Conservation (phyloP, 169 alveolate species). For the Plasmodium vivax region DNA sequence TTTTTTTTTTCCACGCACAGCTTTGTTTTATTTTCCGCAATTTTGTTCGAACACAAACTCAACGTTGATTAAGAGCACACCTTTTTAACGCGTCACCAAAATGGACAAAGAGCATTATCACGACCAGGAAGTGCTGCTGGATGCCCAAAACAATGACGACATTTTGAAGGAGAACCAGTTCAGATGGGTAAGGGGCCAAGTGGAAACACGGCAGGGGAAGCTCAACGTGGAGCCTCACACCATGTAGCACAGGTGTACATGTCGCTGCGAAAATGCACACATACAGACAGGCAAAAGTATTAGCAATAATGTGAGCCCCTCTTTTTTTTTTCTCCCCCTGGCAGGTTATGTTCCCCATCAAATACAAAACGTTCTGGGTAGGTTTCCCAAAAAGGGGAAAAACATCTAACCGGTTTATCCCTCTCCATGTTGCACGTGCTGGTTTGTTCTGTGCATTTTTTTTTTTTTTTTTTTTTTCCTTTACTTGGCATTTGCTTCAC, state of each 20-base stretch:
- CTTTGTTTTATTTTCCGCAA: slow-evolving; percentile 1
- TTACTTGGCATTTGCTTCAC: not conserved
- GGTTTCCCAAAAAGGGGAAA: not conserved
- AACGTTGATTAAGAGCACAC: not conserved
- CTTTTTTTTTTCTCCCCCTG: not conserved
- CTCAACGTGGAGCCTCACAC: not conserved
- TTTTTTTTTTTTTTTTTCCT: not conserved
- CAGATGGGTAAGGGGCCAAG: slow-evolving; percentile 83
- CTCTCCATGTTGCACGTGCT: not conserved
- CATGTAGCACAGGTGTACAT: not conserved
- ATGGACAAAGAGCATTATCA: slow-evolving; percentile 40
- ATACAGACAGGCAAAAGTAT: not conserved
- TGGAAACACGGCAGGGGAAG: not conserved
- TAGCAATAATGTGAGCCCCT: not conserved
- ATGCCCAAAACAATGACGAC: slow-evolving; percentile 84
- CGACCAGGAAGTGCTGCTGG: slow-evolving; percentile 69
- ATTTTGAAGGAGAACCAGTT: slow-evolving; percentile 87
- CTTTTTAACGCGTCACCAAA: slow-evolving; percentile 15
- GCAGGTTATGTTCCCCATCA: slow-evolving; percentile 88
- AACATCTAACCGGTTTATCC: not conserved
- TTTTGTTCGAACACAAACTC: not conserved
- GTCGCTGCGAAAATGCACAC: not conserved
- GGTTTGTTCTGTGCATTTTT: not conserved
- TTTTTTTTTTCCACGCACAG: not conserved
- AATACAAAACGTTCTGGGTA: slow-evolving; percentile 89